Evolutionary conservation across 2,329 filamentous ascomycete species (phyloP).

Genomic region (Fusarium sp.): DNA sequence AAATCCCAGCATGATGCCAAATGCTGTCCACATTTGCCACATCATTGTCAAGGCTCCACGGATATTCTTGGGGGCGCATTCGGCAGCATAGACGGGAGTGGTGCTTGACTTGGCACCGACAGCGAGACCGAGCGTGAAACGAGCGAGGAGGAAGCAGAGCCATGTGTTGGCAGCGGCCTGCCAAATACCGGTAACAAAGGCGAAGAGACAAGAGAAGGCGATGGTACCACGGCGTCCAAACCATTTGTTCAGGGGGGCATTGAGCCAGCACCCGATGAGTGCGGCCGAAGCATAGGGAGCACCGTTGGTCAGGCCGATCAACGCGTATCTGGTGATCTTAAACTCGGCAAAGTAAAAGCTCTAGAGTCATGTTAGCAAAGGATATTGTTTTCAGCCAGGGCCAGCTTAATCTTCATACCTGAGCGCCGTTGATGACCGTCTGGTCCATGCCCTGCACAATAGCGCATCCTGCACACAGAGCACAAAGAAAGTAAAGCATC

Average conservation of each 20-base stretch:
- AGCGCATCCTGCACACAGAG: conserved; percentile 62
- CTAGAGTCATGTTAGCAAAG: conserved; percentile 37
- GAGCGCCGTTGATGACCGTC: conserved; percentile 70
- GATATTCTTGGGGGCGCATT: conserved; percentile 74
- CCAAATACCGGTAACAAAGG: conserved; percentile 61
- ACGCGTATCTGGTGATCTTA: conserved; percentile 47
- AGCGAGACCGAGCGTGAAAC: conserved; percentile 75
- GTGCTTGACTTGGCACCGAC: conserved; percentile 74
- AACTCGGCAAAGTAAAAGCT: conserved; percentile 50
- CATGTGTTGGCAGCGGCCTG: conserved; percentile 59
- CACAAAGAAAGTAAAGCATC: conserved; percentile 58
- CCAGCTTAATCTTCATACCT: conserved; percentile 25
- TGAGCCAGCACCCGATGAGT: conserved; percentile 54
- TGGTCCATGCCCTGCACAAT: conserved; percentile 73
- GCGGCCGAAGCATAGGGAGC: conserved; percentile 66
- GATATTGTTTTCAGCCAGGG: neutral
- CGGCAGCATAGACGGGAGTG: conserved; percentile 79
- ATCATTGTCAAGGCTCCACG: conserved; percentile 83
- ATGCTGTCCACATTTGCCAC: conserved; percentile 64
- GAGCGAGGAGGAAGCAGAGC: conserved; percentile 70
- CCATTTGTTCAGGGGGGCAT: conserved; percentile 63
- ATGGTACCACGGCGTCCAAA: conserved; percentile 74
- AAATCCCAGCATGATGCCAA: conserved; percentile 61
- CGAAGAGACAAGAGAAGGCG: conserved; percentile 68
- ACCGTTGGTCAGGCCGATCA: conserved; percentile 66